These are phyloP conservation scores for Bacidia rubella DNA, from an alignment of 495 filamentous ascomycete genomes.

Conservation along the genomic window DNA sequence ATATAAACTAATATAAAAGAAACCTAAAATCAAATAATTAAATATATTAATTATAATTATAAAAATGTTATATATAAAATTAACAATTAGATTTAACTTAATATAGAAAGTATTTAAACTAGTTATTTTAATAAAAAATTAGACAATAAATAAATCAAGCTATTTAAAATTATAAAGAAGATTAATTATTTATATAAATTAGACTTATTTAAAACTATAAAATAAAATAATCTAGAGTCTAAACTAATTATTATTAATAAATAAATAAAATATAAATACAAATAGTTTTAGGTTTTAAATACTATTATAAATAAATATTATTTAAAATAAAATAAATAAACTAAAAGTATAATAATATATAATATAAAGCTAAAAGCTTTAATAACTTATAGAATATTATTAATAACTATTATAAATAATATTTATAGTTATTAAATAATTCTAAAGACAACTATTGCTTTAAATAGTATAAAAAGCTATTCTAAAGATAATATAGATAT, in stretches of 20 bases:
- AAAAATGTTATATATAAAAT: neutral
- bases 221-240: neutral
- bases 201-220: neutral
- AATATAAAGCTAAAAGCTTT: neutral
- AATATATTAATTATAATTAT: neutral
- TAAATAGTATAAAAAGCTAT: neutral
- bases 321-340: neutral
- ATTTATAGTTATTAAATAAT: neutral
- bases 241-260: neutral
- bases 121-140: neutral
- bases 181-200: neutral
- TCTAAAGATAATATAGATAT: neutral
- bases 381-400: neutral
- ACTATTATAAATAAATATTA: neutral
- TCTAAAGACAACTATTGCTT: neutral
- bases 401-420: neutral
- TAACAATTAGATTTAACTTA: neutral
- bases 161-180: too few relatives aligned
- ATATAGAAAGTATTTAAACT: slow-evolving; percentile 2
- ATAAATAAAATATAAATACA: neutral
- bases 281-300: neutral
- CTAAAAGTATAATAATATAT: neutral
- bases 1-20: neutral
- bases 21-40: too few relatives aligned
- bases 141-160: slow-evolving; percentile 1